phyloP scores from a whole-genome alignment of 1,284 basidiomycete genomes.

The Fomes fomentarius region DNA sequence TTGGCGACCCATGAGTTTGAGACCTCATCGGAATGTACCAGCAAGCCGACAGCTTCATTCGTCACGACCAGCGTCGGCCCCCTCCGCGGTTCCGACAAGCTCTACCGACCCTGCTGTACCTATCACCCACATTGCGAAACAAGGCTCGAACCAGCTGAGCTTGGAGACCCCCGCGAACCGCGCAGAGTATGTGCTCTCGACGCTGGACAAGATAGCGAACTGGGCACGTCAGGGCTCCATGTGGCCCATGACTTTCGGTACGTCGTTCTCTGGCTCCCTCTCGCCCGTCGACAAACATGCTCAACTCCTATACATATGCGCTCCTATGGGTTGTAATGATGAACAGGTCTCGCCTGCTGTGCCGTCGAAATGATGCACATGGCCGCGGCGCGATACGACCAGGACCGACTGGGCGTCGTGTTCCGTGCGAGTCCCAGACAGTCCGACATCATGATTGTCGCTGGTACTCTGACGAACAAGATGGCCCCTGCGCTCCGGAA shows the following conservation, averaged over 20 bases:
- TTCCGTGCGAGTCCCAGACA: constrained; percentile 99
- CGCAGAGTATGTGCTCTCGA: constrained; percentile 94
- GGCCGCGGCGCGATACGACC: constrained; percentile 98
- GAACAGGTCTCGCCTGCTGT: constrained; percentile 92
- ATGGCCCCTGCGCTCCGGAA: constrained; percentile 98
- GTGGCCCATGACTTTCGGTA: constrained; percentile 99
- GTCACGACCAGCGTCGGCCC: constrained; percentile 44
- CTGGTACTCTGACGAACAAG: constrained; percentile 99
- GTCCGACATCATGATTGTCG: constrained; percentile 99
- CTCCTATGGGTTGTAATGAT: not conserved
- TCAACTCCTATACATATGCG: not conserved
- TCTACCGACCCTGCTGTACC: constrained; percentile 54
- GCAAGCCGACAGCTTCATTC: constrained; percentile 61
- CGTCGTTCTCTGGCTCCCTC: constrained; percentile 22
- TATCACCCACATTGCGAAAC: constrained; percentile 70
- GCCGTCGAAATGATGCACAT: constrained; percentile 99
- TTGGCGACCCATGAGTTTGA: not conserved
- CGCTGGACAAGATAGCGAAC: constrained; percentile 96
- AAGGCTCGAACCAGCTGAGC: constrained; percentile 82
- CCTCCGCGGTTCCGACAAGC: constrained; percentile 42
- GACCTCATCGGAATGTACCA: constrained; percentile 19
- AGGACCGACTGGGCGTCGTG: constrained; percentile 96
- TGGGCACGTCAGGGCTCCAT: constrained; percentile 98
- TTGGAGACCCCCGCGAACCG: constrained; percentile 81
- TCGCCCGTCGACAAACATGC: not conserved